Evolutionary conservation across 345 rosid genomes (phyloP), one percentile per base, ranked within the genome.

Genomic region (Eucalyptus erythrocorys): DNA sequence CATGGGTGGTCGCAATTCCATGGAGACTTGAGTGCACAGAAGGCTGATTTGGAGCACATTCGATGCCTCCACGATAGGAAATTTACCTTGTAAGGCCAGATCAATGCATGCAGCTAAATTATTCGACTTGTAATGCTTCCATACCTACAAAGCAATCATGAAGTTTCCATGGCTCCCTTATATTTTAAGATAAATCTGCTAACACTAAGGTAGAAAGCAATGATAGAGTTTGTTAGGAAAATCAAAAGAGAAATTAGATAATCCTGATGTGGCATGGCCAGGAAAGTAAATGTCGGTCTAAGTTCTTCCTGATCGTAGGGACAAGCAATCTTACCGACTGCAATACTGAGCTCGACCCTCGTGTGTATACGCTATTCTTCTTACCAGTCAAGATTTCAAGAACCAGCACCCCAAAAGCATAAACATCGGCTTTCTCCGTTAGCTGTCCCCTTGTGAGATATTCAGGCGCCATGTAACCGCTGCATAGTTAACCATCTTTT

Each of bases 391-490:
- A 92, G 89, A 95, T 91, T 91, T 97, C 98, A 21, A 95, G 92
- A 81, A 94, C 90, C n/a, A 97, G 89, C 88, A 97, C 96, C 87
- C 97, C 98, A n/a, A 94, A 96, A 43, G 96, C 95, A 87, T 95
- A 95, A 55, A 97, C 95, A 89, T 97, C 99, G 68, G 95, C 94
- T 88, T 95, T 96, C 91, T 97, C 95, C 24, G 98, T 94, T 53
- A 95, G 88, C 87, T 94, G 96, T 40, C 98, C 98, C 37, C 93
- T 89, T 55, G 94, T 90, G 12, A 96, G 95, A 91, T 96, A 97
- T 57, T 96, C 98, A 5, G 96, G 98, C 88, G 99, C 98, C 95
- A 97, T 93, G 85, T 97, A 97, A 82, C 98, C 98, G 24, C 98
- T 95, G 88, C 48, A 89, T 88, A 53, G 79, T 79, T 11, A 6